A percentile compares a stretch with the other conserved stretches of the same genome.
Evolutionary conservation across 495 filamentous ascomycete species (phyloP).

Genomic region (Achaetomiella virescens): DNA sequence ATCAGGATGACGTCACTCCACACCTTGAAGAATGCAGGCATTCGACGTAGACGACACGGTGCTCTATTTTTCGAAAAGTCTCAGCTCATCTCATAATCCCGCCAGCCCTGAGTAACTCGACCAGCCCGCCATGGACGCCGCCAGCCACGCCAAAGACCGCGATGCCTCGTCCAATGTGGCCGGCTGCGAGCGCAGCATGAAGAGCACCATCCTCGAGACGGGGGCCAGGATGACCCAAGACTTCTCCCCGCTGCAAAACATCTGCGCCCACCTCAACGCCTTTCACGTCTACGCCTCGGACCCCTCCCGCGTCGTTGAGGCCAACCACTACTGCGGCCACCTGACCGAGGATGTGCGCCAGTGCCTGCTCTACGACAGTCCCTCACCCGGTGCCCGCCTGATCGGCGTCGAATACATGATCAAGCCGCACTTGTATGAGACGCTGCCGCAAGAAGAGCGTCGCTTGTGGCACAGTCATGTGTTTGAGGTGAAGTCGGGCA

Average conservation of each 20-base stretch:
- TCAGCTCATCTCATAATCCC: neutral
- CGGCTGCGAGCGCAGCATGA: conserved; percentile 48
- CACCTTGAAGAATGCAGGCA: no score
- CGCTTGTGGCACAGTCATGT: conserved; percentile 76
- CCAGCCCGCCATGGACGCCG: conserved; percentile 1
- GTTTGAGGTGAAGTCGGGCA: conserved; percentile 81
- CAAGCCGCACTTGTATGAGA: conserved; percentile 58
- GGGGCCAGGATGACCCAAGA: conserved; percentile 56
- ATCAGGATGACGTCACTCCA: no score
- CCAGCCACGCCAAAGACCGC: conserved; percentile 11
- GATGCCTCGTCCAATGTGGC: conserved; percentile 28
- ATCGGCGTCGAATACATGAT: conserved; percentile 96
- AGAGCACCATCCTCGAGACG: conserved; percentile 58
- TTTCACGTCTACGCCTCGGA: conserved; percentile 76
- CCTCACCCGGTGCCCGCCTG: conserved; percentile 58
- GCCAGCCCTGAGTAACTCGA: neutral
- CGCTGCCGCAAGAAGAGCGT: conserved; percentile 58
- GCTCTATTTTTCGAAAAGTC: no score
- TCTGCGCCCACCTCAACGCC: conserved; percentile 82
- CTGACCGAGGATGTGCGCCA: conserved; percentile 65
- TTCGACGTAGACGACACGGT: no score
- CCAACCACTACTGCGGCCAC: conserved; percentile 83
- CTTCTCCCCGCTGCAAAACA: conserved; percentile 65
- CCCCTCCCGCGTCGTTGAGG: conserved; percentile 60
- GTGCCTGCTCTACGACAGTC: conserved; percentile 79